These are phyloP conservation scores for Blastocystis sp. DNA, from an alignment of 352 stramenopile species.

Conservation along the genomic window DNA sequence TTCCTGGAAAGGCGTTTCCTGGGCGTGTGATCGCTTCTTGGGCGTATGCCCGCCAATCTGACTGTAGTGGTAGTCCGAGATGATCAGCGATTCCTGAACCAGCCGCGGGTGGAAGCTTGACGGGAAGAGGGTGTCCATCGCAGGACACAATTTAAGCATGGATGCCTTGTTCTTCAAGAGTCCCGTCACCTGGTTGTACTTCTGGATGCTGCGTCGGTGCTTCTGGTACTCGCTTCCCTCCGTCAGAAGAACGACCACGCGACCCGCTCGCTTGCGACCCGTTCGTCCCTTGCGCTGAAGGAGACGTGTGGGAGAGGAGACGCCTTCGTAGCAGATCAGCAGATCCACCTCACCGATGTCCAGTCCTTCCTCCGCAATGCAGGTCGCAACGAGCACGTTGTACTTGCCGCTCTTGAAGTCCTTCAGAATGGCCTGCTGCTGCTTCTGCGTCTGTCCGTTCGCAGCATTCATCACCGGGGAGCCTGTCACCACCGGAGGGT, in stretches of 20 bases:
- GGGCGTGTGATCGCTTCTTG: neutral
- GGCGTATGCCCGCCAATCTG: conserved; percentile 42
- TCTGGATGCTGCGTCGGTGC: conserved; percentile 35
- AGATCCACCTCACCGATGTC: conserved; percentile 86
- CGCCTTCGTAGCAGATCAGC: conserved; percentile 81
- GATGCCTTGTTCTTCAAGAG: neutral
- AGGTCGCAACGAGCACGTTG: conserved; percentile 83
- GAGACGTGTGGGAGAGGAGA: conserved; percentile 82
- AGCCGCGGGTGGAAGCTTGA: neutral
- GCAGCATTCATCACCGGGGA: neutral
- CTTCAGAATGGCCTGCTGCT: conserved; percentile 83
- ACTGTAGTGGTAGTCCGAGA: conserved; percentile 35
- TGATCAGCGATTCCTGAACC: conserved; percentile 10
- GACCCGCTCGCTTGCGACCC: conserved; percentile 81
- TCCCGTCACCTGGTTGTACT: conserved; percentile 23
- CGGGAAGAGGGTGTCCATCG: neutral
- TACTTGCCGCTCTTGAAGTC: conserved; percentile 74
- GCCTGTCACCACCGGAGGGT: neutral
- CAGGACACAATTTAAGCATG: neutral
- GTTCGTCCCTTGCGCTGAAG: conserved; percentile 86
- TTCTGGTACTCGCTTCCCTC: conserved; percentile 78
- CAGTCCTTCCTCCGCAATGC: conserved; percentile 85
- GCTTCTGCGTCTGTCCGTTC: conserved; percentile 80
- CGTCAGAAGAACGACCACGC: conserved; percentile 74
- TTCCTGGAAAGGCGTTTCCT: neutral